These are phyloP conservation scores for Botryobasidium botryosum DNA, from an alignment of 768 basidiomycete species.

Conservation along the genomic window DNA sequence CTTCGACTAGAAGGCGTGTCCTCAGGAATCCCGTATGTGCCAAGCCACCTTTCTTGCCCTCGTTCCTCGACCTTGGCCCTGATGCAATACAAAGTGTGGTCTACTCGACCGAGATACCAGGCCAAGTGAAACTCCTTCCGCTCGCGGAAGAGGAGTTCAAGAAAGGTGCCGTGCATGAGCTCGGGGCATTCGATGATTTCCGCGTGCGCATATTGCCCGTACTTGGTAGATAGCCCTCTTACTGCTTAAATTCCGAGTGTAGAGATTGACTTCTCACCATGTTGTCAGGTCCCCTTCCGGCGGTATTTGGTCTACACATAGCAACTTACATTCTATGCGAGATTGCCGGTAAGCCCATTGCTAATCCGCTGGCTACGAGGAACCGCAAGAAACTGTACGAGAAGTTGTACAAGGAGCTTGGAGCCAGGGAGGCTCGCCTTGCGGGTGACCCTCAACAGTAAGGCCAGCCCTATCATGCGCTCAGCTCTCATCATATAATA, in stretches of 20 bases:
- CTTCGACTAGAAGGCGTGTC: conserved; percentile 21
- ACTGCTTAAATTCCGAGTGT: background rate
- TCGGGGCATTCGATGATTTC: conserved; percentile 84
- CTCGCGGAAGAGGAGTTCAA: conserved; percentile 83
- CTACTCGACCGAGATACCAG: conserved; percentile 88
- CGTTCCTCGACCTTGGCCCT: conserved; percentile 14
- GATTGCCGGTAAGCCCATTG: conserved; percentile 67
- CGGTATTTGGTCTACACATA: conserved; percentile 80
- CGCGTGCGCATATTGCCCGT: conserved; percentile 88
- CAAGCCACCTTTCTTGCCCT: background rate
- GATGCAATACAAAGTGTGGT: conserved; percentile 65
- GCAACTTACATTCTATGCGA: conserved; percentile 80
- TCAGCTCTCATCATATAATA: background rate
- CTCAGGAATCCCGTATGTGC: conserved; percentile 26
- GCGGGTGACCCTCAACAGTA: conserved; percentile 37
- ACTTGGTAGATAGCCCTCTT: conserved; percentile 39
- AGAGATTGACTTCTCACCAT: background rate
- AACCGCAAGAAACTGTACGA: conserved; percentile 73
- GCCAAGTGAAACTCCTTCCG: conserved; percentile 76
- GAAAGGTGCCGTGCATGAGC: conserved; percentile 76
- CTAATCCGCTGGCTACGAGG: conserved; percentile 73
- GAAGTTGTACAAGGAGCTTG: conserved; percentile 57
- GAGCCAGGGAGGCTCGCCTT: conserved; percentile 55
- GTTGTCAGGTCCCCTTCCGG: conserved; percentile 52
- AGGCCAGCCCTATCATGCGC: conserved; percentile 12